phyloP scores from a whole-genome alignment of 2,329 filamentous ascomycete genomes.

The Iodosphaeria phyllophila region DNA sequence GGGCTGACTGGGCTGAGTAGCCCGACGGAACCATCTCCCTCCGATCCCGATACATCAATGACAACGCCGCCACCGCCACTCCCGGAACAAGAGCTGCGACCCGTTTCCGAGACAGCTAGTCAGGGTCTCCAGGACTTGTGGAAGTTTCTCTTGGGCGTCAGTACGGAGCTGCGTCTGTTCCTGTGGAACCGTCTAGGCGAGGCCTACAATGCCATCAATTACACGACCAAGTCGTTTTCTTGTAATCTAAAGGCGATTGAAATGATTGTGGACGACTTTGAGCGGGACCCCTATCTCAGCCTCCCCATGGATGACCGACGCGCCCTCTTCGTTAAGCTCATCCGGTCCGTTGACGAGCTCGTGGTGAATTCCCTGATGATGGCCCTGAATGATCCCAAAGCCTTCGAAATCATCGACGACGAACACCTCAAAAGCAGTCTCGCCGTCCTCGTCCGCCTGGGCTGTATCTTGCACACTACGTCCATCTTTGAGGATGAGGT shows the following conservation, averaged over 20 bases:
- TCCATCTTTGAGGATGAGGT: constrained; percentile 73
- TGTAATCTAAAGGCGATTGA: constrained; percentile 77
- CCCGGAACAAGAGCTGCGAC: constrained; percentile 10
- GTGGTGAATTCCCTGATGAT: constrained; percentile 52
- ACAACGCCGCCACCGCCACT: no score
- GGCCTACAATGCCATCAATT: constrained; percentile 72
- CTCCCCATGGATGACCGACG: constrained; percentile 46
- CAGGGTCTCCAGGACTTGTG: constrained; percentile 57
- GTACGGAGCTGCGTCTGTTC: constrained; percentile 66
- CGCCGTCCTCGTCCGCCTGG: constrained; percentile 50
- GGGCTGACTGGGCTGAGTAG: no score
- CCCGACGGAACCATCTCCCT: constrained; percentile 5
- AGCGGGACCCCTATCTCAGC: constrained; percentile 42
- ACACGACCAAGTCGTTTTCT: constrained; percentile 72
- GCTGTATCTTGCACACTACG: constrained; percentile 59
- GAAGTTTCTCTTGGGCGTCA: constrained; percentile 67
- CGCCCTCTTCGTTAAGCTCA: constrained; percentile 51
- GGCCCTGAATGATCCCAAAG: constrained; percentile 43
- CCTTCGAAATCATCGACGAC: constrained; percentile 73
- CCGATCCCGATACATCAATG: no score
- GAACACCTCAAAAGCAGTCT: constrained; percentile 58
- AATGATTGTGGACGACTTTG: constrained; percentile 48
- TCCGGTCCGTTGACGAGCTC: constrained; percentile 65
- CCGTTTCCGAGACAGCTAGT: constrained; percentile 31
- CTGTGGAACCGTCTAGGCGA: constrained; percentile 84